Conservation (phyloP, 2,329 filamentous ascomycete genomes). For the Colletotrichum endophyticum region DNA sequence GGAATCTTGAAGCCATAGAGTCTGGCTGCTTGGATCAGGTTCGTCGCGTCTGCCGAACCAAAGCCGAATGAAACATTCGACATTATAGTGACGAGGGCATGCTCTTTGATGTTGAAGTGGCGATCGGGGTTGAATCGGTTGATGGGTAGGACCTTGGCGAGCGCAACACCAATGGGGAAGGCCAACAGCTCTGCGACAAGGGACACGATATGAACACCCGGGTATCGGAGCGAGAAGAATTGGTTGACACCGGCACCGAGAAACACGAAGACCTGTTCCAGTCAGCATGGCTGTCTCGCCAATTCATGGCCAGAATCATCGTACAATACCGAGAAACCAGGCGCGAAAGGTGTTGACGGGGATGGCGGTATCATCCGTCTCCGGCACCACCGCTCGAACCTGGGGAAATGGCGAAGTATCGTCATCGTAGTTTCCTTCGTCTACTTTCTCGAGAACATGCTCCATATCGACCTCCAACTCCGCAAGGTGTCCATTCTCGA, state of each 20-base stretch:
- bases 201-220: slow-evolving; percentile 38
- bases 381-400: slow-evolving; percentile 43
- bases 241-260: slow-evolving; percentile 37
- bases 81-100: slow-evolving; percentile 53
- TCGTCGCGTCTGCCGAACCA: slow-evolving; percentile 33
- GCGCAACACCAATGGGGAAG: slow-evolving; percentile 44
- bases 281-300: background rate
- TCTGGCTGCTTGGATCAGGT: slow-evolving; percentile 46
- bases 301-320: background rate
- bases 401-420: slow-evolving; percentile 36
- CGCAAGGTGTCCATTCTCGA: slow-evolving; percentile 15
- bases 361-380: slow-evolving; percentile 37
- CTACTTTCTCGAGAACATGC: background rate
- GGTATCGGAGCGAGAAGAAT: slow-evolving; percentile 45
- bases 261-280: slow-evolving; percentile 23
- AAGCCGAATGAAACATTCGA: slow-evolving; percentile 54
- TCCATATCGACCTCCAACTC: slow-evolving; percentile 15
- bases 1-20: slow-evolving; percentile 44
- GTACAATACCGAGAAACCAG: slow-evolving; percentile 50
- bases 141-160: slow-evolving; percentile 41
- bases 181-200: slow-evolving; percentile 41
- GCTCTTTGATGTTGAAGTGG: slow-evolving; percentile 51
- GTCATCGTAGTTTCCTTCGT: background rate
- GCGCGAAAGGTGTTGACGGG: slow-evolving; percentile 41
- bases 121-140: slow-evolving; percentile 44